Percentiles rank a stretch among this genome's conserved stretches.
Evolutionary conservation across 2,329 filamentous ascomycete genomes (phyloP).

Genomic region (Colletotrichum lupini): DNA sequence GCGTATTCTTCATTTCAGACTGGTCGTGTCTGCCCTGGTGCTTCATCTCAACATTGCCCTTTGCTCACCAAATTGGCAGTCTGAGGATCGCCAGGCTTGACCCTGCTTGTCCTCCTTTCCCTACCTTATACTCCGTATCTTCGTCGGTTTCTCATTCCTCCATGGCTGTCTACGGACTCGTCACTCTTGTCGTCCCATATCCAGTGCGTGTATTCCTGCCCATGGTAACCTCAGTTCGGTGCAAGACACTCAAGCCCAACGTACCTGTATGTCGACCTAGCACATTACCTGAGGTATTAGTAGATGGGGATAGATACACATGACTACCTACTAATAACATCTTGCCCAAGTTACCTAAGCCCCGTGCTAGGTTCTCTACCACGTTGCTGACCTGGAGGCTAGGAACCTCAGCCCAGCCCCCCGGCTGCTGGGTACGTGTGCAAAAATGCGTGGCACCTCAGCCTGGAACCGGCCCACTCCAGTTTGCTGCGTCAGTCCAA

Average conservation of each 20-base stretch:
- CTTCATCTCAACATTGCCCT: neutral
- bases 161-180: neutral
- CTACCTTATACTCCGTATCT: neutral
- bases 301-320: neutral
- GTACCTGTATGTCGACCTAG: neutral
- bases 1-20: neutral
- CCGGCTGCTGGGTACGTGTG: neutral
- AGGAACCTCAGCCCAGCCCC: neutral
- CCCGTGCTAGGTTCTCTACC: neutral
- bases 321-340: no score
- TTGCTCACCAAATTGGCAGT: neutral
- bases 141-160: neutral
- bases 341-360: no score
- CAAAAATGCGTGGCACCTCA: slow-evolving; percentile 3
- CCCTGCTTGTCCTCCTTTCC: neutral
- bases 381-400: neutral
- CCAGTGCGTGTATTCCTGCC: neutral
- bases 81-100: slow-evolving; percentile 1
- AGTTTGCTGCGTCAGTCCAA: neutral
- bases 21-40: neutral
- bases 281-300: no score
- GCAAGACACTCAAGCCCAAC: neutral
- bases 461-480: neutral
- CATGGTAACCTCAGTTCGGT: neutral
- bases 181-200: neutral